Base-by-base conservation (phyloP, 257 asterid species). In the Henckelia pumila region DNA sequence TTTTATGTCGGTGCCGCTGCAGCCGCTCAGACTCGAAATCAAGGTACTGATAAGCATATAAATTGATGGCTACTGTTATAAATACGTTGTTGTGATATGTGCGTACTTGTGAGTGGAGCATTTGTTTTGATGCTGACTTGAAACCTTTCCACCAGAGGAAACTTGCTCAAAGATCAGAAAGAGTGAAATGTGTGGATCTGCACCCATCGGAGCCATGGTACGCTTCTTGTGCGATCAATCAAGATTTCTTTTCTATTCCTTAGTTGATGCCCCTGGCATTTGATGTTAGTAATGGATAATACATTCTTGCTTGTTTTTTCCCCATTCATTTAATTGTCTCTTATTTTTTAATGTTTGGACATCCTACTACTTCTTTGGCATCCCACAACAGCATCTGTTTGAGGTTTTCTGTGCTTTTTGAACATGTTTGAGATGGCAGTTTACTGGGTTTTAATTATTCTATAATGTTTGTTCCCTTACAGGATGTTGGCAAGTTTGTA, bases 401-500 rank as follows among this genome's bases (percentile, higher is more conserved):
- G 17, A 63, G 52, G 33, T 67, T 62, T 72, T 52, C 11, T n/a
- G 6, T 26, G 29, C 23, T 21, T 29, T 55, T 60, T 40, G 59
- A 40, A 13, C 20, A 4, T 69, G 32, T 71, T 28, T 8, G 71
- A 50, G 11, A 58, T 63, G 59, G 24, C 47, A 33, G 63, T 65
- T 71, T 73, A 14, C 13, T 40, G 19, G 35, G n/a, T n/a, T 13
- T 33, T 16, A 57, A 33, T 66, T 72, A 59, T 67, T 71, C 57
- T 64, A 10, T 65, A 66, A 37, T 83, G 52, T 65, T 37, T 61
- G 53, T 58, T 20, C 69, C 70, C 71, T 44, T 23, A 33, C 81
- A 92, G 98, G 97, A 89, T 92, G 74, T 66, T 89, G 83, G 85
- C 97, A 49, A 92, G 98, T 82, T 72, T 92, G 82, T 92, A 92